Percentiles rank a stretch among this genome's conserved stretches.
phyloP scores from a whole-genome alignment of 768 basidiomycete species.

The Russula sp. region DNA sequence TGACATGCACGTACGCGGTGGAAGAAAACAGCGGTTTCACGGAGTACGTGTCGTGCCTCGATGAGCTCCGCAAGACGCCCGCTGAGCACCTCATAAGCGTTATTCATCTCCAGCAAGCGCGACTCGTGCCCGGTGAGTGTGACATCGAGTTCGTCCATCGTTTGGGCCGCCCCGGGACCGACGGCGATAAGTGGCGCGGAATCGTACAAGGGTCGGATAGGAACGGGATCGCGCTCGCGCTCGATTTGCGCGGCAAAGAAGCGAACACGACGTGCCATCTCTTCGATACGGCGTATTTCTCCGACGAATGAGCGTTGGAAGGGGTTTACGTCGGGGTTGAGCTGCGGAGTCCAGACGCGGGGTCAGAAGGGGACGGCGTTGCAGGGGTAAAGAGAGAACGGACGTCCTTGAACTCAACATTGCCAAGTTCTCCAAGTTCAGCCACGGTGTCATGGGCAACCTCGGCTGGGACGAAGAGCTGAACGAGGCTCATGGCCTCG shows the following conservation, averaged over 20 bases:
- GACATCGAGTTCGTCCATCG: constrained; percentile 87
- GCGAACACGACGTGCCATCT: constrained; percentile 91
- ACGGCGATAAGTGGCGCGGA: constrained; percentile 82
- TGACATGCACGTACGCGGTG: constrained; percentile 51
- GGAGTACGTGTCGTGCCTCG: constrained; percentile 90
- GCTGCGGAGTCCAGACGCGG: constrained; percentile 38
- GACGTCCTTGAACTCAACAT: constrained; percentile 97
- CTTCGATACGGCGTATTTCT: constrained; percentile 91
- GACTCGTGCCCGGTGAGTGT: constrained; percentile 83
- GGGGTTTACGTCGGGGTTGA: constrained; percentile 92
- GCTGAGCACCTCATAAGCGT: constrained; percentile 82
- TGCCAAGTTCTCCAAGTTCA: constrained; percentile 90
- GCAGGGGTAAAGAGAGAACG: constrained; percentile 28
- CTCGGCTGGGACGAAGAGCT: constrained; percentile 95
- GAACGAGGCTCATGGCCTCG: constrained; percentile 96
- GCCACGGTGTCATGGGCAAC: constrained; percentile 96
- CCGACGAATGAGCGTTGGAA: constrained; percentile 98
- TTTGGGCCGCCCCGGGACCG: constrained; percentile 89
- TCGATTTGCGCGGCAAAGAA: constrained; percentile 85
- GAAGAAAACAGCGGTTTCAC: constrained; percentile 96
- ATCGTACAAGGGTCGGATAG: constrained; percentile 80
- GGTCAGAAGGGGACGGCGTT: background rate
- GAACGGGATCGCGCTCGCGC: constrained; percentile 76
- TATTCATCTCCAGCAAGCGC: constrained; percentile 84
- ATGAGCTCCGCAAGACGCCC: constrained; percentile 81